Evolutionary conservation across 1,139 yeast genomes (phyloP).

Genomic region (Schwanniomyces etchellsii): DNA sequence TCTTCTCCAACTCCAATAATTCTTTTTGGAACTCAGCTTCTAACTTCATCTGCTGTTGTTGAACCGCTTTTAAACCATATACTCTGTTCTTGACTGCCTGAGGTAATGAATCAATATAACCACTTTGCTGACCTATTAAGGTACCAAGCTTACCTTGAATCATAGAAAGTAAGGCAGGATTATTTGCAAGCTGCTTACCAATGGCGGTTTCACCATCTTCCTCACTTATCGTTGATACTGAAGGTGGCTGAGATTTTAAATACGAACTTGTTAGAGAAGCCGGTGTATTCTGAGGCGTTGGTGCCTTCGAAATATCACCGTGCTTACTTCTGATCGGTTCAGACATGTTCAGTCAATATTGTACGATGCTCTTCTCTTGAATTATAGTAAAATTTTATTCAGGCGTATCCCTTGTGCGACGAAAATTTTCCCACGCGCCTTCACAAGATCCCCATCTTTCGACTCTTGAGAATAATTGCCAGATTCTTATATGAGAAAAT

Average conservation of each 20-base stretch:
- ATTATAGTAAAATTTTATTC: too few relatives aligned
- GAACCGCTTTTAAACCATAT: constrained; percentile 79
- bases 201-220: constrained; percentile 39
- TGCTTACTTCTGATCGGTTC: constrained; percentile 65
- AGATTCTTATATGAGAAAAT: too few relatives aligned
- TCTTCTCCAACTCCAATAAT: constrained; percentile 79
- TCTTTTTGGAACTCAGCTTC: constrained; percentile 93
- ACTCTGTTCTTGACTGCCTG: constrained; percentile 69
- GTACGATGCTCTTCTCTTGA: too few relatives aligned
- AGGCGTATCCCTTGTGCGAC: too few relatives aligned
- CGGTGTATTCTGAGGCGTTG: constrained; percentile 99
- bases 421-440: too few relatives aligned
- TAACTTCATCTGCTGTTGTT: constrained; percentile 71
- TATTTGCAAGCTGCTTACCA: constrained; percentile 53
- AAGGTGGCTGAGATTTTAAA: constrained; percentile 64
- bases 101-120: constrained; percentile 81
- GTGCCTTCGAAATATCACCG: constrained; percentile 85
- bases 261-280: constrained; percentile 79
- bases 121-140: constrained; percentile 81
- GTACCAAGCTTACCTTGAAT: constrained; percentile 87
- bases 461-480: too few relatives aligned
- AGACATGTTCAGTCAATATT: constrained; percentile 53
- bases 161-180: constrained; percentile 76
- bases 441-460: too few relatives aligned
- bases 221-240: constrained; percentile 74